phyloP scores from a whole-genome alignment of 805 yeast species.

The Spathaspora girioi region DNA sequence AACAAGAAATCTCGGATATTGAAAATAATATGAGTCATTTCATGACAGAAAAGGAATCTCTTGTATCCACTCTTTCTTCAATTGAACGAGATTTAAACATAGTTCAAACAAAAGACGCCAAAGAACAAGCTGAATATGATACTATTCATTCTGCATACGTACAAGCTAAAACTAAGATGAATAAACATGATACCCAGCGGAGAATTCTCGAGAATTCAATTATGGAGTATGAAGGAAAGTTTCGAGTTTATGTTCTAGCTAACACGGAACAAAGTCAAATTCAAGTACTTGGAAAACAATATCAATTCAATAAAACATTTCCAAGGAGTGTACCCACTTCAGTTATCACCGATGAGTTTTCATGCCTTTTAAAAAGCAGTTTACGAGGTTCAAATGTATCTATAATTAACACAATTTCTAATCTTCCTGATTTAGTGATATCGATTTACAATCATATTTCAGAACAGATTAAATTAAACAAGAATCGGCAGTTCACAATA shows the following conservation, averaged over 20 bases:
- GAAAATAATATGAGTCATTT: conserved; percentile 17
- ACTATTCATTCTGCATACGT: conserved; percentile 14
- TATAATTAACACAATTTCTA: conserved; percentile 6
- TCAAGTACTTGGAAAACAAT: conserved; percentile 3
- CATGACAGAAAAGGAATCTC: conserved; percentile 11
- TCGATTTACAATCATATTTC: neutral
- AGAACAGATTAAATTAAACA: neutral
- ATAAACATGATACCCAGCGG: conserved; percentile 33
- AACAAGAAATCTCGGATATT: conserved; percentile 3
- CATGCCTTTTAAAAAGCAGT: conserved; percentile 15
- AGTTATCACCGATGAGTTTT: conserved; percentile 17
- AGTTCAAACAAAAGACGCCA: conserved; percentile 14
- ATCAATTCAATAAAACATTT: conserved; percentile 18
- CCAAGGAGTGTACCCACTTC: neutral
- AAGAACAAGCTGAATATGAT: conserved; percentile 16
- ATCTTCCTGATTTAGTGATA: neutral
- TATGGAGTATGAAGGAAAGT: conserved; percentile 24
- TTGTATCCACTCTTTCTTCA: conserved; percentile 16
- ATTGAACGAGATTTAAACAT: conserved; percentile 16
- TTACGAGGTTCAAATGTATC: conserved; percentile 12
- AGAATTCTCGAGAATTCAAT: conserved; percentile 50
- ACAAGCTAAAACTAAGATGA: conserved; percentile 21
- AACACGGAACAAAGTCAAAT: conserved; percentile 2
- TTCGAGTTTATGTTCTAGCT: conserved; percentile 21
- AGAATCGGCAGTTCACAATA: neutral